Evolutionary conservation across 345 rosid species (phyloP), one percentile per base, ranked within the genome.

Genomic region (Physaria fendleri): DNA sequence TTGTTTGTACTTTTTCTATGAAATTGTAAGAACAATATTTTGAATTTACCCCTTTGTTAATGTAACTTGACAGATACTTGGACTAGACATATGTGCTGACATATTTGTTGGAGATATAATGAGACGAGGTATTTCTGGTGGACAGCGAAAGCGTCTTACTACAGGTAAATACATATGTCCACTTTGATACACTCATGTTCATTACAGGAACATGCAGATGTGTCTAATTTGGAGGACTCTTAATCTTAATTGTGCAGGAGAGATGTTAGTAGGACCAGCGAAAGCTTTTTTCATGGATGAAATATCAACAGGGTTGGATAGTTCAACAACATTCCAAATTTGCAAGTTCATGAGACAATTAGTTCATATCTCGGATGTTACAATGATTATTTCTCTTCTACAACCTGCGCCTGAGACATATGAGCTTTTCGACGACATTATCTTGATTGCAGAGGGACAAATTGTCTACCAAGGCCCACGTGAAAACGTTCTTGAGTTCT

Each of bases 201-300:
- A 20, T 29, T 40, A 51, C 50, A 20, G 4, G 15, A 39, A 20
- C 20, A 22, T 6, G 44, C 1, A 35, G 3, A 34, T 12, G 1
- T 55, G 38, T 44, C 20, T 16, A n/a, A 35, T 41, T 25, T 33
- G 51, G 27, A 63, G 48, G 41, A 16, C 22, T 35, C 39, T 49
- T 53, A 12, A 15, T 59, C 28, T 56, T 20, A 30, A 29, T 5
- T 62, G 58, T 56, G 73, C 81, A 89, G 97, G 97, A 53, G 97
- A 90, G 65, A 86, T 90, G 97, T 59, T 90, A 78, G 95, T 82
- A 4, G 97, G 95, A 68, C 88, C 97, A 0, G 95, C 93, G 2
- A 87, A 78, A 53, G 95, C 82, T 14, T 78, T 84, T 42, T 74
- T 84, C 46, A 89, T 89, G 97, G 97, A 89, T 71, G 97, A 89